These are phyloP conservation scores for Brassica carinata DNA, from an alignment of 345 rosid genomes.

Conservation along the genomic window DNA sequence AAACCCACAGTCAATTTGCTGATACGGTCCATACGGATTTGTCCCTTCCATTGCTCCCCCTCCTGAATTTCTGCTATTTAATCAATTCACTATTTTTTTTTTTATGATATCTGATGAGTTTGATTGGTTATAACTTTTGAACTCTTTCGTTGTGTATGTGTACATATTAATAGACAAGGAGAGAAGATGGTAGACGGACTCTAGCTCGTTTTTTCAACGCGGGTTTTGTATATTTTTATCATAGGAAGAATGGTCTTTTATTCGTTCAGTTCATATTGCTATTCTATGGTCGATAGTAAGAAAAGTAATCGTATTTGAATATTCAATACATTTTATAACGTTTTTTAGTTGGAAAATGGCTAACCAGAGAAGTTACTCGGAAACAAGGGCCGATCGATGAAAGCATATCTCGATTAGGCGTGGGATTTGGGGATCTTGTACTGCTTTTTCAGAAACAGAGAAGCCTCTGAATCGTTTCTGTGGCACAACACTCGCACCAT, in stretches of 20 bases:
- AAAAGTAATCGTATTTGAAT: background rate
- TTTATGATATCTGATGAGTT: background rate
- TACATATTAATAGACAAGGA: background rate
- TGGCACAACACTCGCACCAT: slow-evolving; percentile 84
- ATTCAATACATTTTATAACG: background rate
- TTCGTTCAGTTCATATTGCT: background rate
- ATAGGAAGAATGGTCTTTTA: slow-evolving; percentile 1
- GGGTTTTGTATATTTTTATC: slow-evolving; percentile 9
- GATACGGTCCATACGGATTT: background rate
- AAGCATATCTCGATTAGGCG: slow-evolving; percentile 9
- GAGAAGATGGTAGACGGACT: background rate
- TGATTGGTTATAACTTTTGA: background rate
- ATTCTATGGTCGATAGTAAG: background rate
- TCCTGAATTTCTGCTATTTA: background rate
- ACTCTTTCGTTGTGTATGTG: background rate
- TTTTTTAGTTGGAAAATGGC: background rate
- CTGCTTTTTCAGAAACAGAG: slow-evolving; percentile 90
- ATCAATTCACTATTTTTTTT: background rate
- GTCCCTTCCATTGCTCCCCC: slow-evolving; percentile 8
- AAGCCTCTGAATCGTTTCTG: slow-evolving; percentile 83
- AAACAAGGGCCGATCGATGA: background rate
- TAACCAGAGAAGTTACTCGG: background rate
- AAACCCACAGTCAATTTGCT: background rate
- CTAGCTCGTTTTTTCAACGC: background rate
- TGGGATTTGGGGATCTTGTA: slow-evolving; percentile 85